phyloP scores from a whole-genome alignment of 129 eudicot species.

The Centaurea solstitialis region DNA sequence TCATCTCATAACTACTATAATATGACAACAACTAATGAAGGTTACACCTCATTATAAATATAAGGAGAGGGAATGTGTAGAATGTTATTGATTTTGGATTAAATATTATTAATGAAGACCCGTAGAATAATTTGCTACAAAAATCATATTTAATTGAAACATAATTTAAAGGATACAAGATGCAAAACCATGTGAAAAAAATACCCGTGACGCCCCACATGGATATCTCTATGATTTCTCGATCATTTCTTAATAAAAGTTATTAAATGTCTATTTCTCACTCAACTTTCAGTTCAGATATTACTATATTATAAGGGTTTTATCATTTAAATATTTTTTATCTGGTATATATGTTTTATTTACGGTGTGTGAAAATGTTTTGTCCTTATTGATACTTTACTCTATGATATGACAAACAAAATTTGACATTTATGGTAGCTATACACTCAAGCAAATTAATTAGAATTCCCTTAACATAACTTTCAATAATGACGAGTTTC shows the following conservation, averaged over 20 bases:
- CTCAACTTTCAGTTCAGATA: neutral
- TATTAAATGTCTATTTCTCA: neutral
- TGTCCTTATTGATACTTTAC: neutral
- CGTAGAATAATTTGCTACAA: neutral
- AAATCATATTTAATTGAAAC: neutral
- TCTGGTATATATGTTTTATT: neutral
- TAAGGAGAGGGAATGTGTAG: neutral
- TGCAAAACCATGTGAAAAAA: neutral
- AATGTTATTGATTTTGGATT: neutral
- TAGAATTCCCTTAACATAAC: neutral
- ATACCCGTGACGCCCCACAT: conserved; percentile 7
- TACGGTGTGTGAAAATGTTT: no score
- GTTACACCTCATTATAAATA: neutral
- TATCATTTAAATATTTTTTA: neutral
- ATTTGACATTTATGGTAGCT: neutral
- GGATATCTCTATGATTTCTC: conserved; percentile 4
- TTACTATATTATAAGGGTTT: neutral
- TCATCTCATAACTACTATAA: no score
- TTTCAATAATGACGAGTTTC: no score
- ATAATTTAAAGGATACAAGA: neutral
- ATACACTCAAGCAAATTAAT: neutral
- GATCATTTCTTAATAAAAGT: neutral
- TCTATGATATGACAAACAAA: no score
- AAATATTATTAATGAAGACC: neutral
- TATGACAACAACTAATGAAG: neutral